These are phyloP conservation scores for Penicillium psychrosexuale DNA, from an alignment of 2,329 filamentous ascomycete species.

Conservation along the genomic window DNA sequence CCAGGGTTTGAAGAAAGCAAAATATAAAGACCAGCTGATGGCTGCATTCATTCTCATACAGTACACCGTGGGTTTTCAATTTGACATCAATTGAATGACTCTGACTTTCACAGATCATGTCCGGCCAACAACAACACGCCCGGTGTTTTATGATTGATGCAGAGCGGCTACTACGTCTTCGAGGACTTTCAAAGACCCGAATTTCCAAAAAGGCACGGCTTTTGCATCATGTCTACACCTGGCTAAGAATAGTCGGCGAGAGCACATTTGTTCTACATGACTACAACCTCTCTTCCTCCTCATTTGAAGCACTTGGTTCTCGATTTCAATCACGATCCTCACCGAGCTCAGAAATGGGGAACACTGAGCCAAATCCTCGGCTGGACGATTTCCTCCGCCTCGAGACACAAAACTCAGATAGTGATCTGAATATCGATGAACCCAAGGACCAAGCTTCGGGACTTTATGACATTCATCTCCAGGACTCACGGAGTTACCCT, in stretches of 20 bases:
- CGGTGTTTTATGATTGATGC: constrained; percentile 39
- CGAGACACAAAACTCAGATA: constrained; percentile 33
- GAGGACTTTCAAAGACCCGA: constrained; percentile 34
- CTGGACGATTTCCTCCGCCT: constrained; percentile 43
- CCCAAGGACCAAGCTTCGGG: constrained; percentile 33
- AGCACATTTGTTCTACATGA: constrained; percentile 35
- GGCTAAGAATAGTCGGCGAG: constrained; percentile 38
- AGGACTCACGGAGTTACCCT: constrained; percentile 34
- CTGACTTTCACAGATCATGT: constrained; percentile 23
- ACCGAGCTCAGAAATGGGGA: neutral
- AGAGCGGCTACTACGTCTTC: constrained; percentile 37
- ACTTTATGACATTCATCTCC: constrained; percentile 41
- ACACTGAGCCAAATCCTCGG: constrained; percentile 25
- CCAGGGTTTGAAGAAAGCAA: constrained; percentile 30
- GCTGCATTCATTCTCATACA: constrained; percentile 34
- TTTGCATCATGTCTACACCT: constrained; percentile 42
- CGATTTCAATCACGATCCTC: constrained; percentile 1
- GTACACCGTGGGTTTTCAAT: constrained; percentile 27
- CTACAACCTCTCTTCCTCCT: constrained; percentile 22
- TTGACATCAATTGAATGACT: neutral
- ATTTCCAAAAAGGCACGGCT: constrained; percentile 39
- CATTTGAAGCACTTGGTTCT: constrained; percentile 21
- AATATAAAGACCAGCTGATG: constrained; percentile 42
- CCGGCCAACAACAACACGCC: constrained; percentile 32
- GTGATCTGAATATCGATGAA: constrained; percentile 41